Evolutionary conservation across 192 early-diverging fungal species (phyloP).

Genomic region (Gigaspora rosea): DNA sequence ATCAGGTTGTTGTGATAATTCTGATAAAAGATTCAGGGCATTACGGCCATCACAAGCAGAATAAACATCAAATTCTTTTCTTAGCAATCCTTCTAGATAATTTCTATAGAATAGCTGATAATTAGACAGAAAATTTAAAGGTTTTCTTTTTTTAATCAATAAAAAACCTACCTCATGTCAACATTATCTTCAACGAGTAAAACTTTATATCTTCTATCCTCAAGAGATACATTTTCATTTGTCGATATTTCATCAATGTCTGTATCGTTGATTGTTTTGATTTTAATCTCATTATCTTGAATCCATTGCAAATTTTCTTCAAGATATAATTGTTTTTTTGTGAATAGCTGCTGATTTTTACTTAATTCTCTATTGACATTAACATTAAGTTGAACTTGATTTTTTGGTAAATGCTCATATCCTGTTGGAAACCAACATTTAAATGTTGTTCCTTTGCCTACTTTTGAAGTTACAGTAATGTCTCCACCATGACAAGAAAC

Average conservation of each 20-base stretch:
- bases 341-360: constrained; percentile 3
- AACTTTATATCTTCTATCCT: constrained; percentile 2
- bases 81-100: constrained; percentile 37
- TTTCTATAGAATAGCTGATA: neutral
- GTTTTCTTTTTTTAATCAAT: neutral
- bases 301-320: constrained; percentile 42
- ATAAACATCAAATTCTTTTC: constrained; percentile 39
- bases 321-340: constrained; percentile 36
- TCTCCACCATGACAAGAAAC: constrained; percentile 54
- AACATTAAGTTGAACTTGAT: constrained; percentile 41
- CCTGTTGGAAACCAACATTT: constrained; percentile 53
- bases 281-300: neutral
- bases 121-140: neutral
- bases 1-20: constrained; percentile 3
- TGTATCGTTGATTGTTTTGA: too few species aligned
- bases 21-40: constrained; percentile 34
- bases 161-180: constrained; percentile 41
- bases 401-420: constrained; percentile 44
- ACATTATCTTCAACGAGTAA: constrained; percentile 48
- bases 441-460: constrained; percentile 54
- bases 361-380: neutral
- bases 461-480: constrained; percentile 40
- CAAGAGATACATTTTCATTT: too few species aligned
- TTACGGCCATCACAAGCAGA: constrained; percentile 44
- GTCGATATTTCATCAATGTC: too few species aligned